Conservation (phyloP, 1,284 basidiomycete species). For the Exobasidium rhododendri region DNA sequence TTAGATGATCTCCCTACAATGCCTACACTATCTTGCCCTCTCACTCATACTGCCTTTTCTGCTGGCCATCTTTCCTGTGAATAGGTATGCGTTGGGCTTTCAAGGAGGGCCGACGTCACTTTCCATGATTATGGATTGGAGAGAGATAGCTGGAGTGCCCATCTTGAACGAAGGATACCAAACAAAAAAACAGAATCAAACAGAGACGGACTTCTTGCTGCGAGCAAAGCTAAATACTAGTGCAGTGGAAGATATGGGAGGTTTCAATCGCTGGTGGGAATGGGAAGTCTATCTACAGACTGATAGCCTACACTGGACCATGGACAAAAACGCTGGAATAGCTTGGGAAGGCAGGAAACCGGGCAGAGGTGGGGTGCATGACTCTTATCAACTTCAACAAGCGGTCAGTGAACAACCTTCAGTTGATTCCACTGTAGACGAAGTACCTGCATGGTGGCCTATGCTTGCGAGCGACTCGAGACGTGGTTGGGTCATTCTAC, state of each 20-base stretch:
- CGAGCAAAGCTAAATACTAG: background rate
- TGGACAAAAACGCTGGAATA: background rate
- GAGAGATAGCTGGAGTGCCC: conserved; percentile 79
- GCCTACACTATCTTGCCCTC: conserved; percentile 84
- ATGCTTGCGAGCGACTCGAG: conserved; percentile 61
- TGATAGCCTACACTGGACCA: background rate
- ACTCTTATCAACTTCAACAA: background rate
- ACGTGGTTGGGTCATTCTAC: conserved; percentile 80
- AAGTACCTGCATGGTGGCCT: conserved; percentile 12
- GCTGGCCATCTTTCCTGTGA: background rate
- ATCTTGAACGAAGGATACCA: conserved; percentile 47
- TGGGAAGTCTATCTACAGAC: background rate
- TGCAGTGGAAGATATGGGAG: conserved; percentile 5
- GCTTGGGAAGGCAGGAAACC: conserved; percentile 4
- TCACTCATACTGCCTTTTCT: conserved; percentile 61
- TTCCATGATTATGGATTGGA: conserved; percentile 95
- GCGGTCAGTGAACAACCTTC: background rate
- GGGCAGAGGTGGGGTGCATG: background rate
- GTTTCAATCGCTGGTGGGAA: background rate
- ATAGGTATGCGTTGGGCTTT: conserved; percentile 64
- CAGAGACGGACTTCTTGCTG: background rate
- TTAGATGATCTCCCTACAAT: conserved; percentile 86
- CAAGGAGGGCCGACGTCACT: conserved; percentile 81
- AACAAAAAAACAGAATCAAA: background rate
- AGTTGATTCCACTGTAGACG: conserved; percentile 2